phyloP scores from a whole-genome alignment of 805 yeast genomes.

The Monosporozyma siamensis region DNA sequence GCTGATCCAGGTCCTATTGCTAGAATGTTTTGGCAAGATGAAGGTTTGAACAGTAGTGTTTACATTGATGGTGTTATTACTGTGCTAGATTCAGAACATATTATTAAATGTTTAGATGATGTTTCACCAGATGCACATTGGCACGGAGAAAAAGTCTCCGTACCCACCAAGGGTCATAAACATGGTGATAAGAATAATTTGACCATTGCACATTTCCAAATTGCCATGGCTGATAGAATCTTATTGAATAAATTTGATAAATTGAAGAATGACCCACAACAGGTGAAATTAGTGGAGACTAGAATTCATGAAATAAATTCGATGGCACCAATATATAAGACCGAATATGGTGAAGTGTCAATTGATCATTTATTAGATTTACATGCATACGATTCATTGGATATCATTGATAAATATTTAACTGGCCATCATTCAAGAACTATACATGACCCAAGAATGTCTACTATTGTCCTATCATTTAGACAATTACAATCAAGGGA shows the following conservation, averaged over 20 bases:
- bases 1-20: slow-evolving; percentile 99
- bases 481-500: slow-evolving; percentile 28
- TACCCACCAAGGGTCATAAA: neutral
- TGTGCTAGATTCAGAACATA: slow-evolving; percentile 69
- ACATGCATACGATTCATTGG: slow-evolving; percentile 56
- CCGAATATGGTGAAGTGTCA: slow-evolving; percentile 66
- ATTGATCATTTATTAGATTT: slow-evolving; percentile 60
- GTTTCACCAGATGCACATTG: slow-evolving; percentile 52
- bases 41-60: slow-evolving; percentile 72
- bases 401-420: slow-evolving; percentile 4
- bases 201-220: slow-evolving; percentile 81
- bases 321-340: slow-evolving; percentile 54
- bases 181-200: slow-evolving; percentile 27
- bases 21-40: slow-evolving; percentile 95
- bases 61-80: slow-evolving; percentile 88
- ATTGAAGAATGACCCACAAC: slow-evolving; percentile 19
- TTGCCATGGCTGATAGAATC: slow-evolving; percentile 81
- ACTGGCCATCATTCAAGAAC: slow-evolving; percentile 14
- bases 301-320: slow-evolving; percentile 47
- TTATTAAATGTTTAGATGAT: slow-evolving; percentile 58
- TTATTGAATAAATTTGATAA: slow-evolving; percentile 72
- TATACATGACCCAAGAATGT: slow-evolving; percentile 44
- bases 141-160: slow-evolving; percentile 39
- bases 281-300: slow-evolving; percentile 14
- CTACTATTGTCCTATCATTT: slow-evolving; percentile 44